These are phyloP conservation scores for Volvox reticuliferus DNA, from an alignment of 139 green algal species.

Conservation along the genomic window DNA sequence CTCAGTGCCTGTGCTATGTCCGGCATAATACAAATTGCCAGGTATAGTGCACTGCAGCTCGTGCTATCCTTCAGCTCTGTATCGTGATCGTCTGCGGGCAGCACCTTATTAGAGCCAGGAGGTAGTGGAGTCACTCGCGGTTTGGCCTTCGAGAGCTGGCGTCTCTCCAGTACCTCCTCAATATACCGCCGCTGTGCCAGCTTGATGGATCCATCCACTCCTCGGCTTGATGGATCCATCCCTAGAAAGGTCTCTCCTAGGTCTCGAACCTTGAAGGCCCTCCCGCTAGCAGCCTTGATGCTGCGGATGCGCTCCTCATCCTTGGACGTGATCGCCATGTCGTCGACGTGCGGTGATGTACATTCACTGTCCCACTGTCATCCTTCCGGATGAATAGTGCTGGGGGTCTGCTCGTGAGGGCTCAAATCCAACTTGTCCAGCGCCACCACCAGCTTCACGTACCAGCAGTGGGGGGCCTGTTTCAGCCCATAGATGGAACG, in stretches of 20 bases:
- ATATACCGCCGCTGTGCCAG: background rate
- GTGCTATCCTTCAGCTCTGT: background rate
- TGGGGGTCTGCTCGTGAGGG: constrained; percentile 49
- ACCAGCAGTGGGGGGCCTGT: constrained; percentile 58
- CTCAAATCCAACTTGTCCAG: constrained; percentile 47
- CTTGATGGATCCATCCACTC: background rate
- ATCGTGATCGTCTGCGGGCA: background rate
- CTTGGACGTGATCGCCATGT: background rate
- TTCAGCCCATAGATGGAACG: constrained; percentile 60
- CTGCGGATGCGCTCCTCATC: background rate
- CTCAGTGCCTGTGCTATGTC: background rate
- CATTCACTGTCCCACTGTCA: background rate
- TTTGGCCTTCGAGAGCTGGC: background rate
- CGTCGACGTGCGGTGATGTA: constrained; percentile 44
- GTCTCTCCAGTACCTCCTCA: background rate
- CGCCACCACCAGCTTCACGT: constrained; percentile 36
- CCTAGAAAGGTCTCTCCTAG: background rate
- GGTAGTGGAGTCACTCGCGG: background rate
- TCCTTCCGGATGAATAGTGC: constrained; percentile 36
- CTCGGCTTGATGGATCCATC: background rate
- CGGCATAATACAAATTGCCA: background rate
- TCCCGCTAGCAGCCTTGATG: background rate
- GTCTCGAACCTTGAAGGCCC: background rate
- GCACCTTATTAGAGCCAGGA: background rate
- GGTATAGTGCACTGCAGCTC: background rate